Conservation (phyloP, 768 basidiomycete genomes). For the Auricularia cornea region DNA sequence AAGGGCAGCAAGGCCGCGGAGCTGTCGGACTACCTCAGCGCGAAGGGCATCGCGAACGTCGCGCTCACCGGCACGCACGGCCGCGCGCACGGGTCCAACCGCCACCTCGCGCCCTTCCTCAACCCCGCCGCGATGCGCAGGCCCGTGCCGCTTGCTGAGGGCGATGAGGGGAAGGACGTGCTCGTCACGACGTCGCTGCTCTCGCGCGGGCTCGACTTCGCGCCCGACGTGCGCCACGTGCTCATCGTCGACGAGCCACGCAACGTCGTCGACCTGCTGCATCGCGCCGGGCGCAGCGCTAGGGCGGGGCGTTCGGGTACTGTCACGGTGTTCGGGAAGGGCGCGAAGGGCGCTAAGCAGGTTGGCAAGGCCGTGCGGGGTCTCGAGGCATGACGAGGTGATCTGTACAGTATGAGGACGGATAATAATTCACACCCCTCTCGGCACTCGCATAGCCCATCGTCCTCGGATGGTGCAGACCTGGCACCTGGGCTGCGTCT, state of each 20-base stretch:
- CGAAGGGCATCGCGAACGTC: constrained; percentile 53
- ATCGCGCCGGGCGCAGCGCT: constrained; percentile 80
- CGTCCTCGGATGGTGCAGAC: too few relatives aligned
- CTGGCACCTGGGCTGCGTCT: too few relatives aligned
- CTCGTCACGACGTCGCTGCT: constrained; percentile 87
- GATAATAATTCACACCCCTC: too few relatives aligned
- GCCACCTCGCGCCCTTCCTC: constrained; percentile 71
- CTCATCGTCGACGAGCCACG: constrained; percentile 83
- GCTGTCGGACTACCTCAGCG: constrained; percentile 48
- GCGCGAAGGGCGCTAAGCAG: background rate
- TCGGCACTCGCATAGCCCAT: too few relatives aligned
- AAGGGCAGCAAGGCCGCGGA: constrained; percentile 57
- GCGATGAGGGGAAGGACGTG: constrained; percentile 44
- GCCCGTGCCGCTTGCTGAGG: background rate
- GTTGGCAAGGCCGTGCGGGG: background rate
- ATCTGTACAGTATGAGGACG: too few relatives aligned
- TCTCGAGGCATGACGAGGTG: background rate
- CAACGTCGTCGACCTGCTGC: constrained; percentile 87
- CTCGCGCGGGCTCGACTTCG: constrained; percentile 84
- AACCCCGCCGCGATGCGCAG: constrained; percentile 15
- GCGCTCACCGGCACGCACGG: constrained; percentile 56
- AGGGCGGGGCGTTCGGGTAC: constrained; percentile 39
- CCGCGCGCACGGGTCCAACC: constrained; percentile 61
- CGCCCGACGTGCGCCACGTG: constrained; percentile 66
- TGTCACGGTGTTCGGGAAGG: constrained; percentile 9